Conservation (phyloP, 352 stramenopile species). For the Plasmopara viticola region DNA sequence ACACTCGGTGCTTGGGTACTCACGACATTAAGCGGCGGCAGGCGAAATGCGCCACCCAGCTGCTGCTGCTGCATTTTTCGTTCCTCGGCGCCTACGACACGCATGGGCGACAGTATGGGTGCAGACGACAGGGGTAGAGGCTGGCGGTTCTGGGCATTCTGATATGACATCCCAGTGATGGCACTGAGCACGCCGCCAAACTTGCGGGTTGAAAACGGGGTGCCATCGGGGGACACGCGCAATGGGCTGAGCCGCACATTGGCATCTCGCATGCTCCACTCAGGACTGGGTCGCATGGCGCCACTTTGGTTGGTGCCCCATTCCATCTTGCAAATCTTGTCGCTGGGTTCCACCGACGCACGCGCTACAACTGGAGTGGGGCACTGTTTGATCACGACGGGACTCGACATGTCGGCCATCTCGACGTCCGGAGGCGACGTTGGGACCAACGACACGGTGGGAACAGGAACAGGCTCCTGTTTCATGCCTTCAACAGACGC, state of each 20-base stretch:
- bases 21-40: constrained; percentile 59
- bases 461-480: constrained; percentile 31
- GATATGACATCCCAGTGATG: constrained; percentile 41
- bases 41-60: constrained; percentile 24
- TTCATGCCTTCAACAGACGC: constrained; percentile 76
- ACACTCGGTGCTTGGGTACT: constrained; percentile 24
- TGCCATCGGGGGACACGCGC: constrained; percentile 28
- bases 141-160: constrained; percentile 44
- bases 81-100: constrained; percentile 25
- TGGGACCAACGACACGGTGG: constrained; percentile 5
- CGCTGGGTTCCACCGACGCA: constrained; percentile 20
- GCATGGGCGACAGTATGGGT: constrained; percentile 27
- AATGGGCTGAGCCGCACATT: constrained; percentile 63
- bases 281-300: constrained; percentile 24
- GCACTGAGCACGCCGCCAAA: constrained; percentile 41
- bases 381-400: constrained; percentile 29
- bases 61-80: constrained; percentile 28
- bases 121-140: constrained; percentile 19
- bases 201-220: constrained; percentile 20
- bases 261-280: constrained; percentile 54
- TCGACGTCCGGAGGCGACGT: constrained; percentile 29
- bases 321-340: constrained; percentile 39
- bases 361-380: too few species aligned
- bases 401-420: constrained; percentile 38
- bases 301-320: constrained; percentile 15